These are phyloP conservation scores for Bryum argenteum DNA, from an alignment of 225 moss, liverwort and hornwort genomes.

Conservation along the genomic window DNA sequence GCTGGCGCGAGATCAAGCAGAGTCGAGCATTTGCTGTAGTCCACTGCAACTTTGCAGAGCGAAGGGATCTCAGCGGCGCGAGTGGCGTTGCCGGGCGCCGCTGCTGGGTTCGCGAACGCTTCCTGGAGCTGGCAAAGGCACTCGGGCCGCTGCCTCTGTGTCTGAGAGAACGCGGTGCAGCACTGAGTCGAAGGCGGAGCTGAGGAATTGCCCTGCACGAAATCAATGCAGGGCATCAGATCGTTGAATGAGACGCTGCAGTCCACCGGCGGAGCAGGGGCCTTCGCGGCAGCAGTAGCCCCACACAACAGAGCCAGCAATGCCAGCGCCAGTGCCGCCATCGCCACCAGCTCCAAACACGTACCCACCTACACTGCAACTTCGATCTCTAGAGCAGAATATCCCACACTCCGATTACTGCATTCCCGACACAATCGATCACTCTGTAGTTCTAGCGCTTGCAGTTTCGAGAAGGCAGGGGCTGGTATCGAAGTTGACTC, in stretches of 20 bases:
- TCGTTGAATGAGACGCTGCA: constrained; percentile 43
- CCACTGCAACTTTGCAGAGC: constrained; percentile 44
- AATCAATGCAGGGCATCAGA: constrained; percentile 51
- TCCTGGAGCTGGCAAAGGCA: constrained; percentile 53
- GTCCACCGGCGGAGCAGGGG: constrained; percentile 25
- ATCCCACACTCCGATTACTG: not conserved
- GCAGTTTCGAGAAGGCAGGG: not conserved
- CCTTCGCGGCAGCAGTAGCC: not conserved
- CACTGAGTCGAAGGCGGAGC: constrained; percentile 34
- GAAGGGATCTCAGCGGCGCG: constrained; percentile 36
- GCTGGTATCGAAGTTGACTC: not conserved
- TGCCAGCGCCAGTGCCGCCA: constrained; percentile 13
- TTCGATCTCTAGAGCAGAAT: not conserved
- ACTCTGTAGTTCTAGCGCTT: not conserved
- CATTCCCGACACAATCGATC: not conserved
- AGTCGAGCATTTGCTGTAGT: constrained; percentile 37
- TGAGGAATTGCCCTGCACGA: constrained; percentile 49
- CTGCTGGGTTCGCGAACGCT: constrained; percentile 29
- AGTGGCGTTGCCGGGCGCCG: constrained; percentile 45
- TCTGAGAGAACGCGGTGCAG: constrained; percentile 43
- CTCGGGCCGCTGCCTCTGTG: constrained; percentile 37
- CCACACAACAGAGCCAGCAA: constrained; percentile 11
- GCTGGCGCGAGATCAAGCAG: constrained; percentile 41
- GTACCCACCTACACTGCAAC: too few relatives aligned
- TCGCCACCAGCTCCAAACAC: not conserved